Evolutionary conservation across 345 rosid species (phyloP).

Genomic region (Laguncularia racemosa): DNA sequence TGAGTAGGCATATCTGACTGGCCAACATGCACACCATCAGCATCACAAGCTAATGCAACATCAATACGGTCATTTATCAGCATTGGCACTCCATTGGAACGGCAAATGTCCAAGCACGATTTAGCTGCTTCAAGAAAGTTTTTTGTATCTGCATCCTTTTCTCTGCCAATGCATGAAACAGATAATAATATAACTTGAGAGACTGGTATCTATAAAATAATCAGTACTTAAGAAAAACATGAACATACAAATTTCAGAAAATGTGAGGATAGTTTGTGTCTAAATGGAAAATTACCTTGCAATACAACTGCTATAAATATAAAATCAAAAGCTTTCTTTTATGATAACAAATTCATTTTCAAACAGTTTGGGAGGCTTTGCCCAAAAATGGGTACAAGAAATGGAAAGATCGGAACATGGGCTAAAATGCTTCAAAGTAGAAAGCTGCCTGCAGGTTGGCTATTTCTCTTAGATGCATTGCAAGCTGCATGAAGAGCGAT

Average conservation of each 20-base stretch:
- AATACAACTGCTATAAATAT: neutral
- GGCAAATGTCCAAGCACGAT: conserved; percentile 60
- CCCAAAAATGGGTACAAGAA: no score
- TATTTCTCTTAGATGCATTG: no score
- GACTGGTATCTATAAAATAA: no score
- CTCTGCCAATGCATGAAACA: conserved; percentile 30
- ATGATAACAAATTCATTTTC: no score
- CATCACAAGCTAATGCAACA: conserved; percentile 76
- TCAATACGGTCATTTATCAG: conserved; percentile 84
- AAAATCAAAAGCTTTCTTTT: no score
- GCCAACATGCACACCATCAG: conserved; percentile 91
- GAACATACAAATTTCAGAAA: neutral
- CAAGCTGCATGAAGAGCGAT: no score
- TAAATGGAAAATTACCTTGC: no score
- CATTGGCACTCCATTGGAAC: conserved; percentile 42
- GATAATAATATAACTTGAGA: conserved; percentile 3
- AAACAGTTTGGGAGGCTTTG: no score
- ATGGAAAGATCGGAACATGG: no score
- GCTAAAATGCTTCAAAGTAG: no score
- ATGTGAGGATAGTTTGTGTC: no score
- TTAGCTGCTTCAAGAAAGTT: conserved; percentile 65
- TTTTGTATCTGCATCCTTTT: conserved; percentile 61
- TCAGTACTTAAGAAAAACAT: neutral
- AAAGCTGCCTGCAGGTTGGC: no score
- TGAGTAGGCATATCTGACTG: conserved; percentile 77